phyloP scores from a whole-genome alignment of 768 basidiomycete genomes.

The Butyriboletus loyo region DNA sequence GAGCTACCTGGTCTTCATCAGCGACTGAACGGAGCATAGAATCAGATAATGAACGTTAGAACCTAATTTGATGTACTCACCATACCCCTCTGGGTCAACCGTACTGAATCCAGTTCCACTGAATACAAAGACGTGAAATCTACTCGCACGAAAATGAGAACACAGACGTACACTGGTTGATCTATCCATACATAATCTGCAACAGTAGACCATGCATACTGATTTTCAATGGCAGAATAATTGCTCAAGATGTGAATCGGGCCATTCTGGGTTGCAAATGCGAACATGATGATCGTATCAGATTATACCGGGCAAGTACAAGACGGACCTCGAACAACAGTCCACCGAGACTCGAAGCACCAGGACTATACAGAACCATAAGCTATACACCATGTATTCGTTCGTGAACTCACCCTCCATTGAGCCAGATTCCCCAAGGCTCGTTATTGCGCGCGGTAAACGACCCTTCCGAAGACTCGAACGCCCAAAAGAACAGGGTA shows the following conservation, averaged over 20 bases:
- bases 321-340: constrained; percentile 54
- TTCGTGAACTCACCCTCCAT: constrained; percentile 52
- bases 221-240: constrained; percentile 46
- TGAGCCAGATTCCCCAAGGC: constrained; percentile 73
- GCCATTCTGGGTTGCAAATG: constrained; percentile 47
- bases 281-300: neutral
- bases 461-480: constrained; percentile 55
- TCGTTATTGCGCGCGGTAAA: constrained; percentile 42
- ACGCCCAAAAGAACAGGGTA: constrained; percentile 64
- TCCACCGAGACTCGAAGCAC: constrained; percentile 63
- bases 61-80: constrained; percentile 30
- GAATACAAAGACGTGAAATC: constrained; percentile 3
- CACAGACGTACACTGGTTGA: constrained; percentile 50
- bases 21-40: constrained; percentile 33
- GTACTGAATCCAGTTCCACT: constrained; percentile 67
- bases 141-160: neutral
- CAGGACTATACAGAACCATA: constrained; percentile 41
- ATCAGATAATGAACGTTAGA: neutral
- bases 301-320: no score
- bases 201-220: constrained; percentile 53
- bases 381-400: neutral
- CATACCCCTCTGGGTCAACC: constrained; percentile 53
- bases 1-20: constrained; percentile 63
- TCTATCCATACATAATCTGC: constrained; percentile 54
- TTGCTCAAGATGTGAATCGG: constrained; percentile 56